Evolutionary conservation across 352 stramenopile species (phyloP), one percentile per base, ranked within the genome.

Genomic region (Globisporangium canariense): DNA sequence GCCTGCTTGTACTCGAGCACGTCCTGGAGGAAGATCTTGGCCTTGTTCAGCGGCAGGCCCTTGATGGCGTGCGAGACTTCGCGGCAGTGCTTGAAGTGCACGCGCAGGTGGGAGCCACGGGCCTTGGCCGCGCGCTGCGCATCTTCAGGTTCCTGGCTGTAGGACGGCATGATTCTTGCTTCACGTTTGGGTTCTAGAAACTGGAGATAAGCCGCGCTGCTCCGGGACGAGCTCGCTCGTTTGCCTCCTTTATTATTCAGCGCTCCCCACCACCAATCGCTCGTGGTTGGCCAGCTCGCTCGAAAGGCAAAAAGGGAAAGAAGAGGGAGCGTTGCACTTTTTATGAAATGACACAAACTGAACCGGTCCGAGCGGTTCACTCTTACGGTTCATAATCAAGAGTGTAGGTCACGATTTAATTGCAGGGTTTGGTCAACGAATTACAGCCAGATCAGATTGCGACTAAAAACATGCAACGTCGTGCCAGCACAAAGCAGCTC

Each of bases 61-160:
- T 99, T 98, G 87, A 99, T 99, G 68, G 94, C 89, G 76, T 98
- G 91, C 69, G 85, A 93, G 53, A 99, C 98, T 78, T 99, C 97
- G 72, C 97, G 93, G 81, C 97, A 99, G 91, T 99, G 97, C 94
- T 99, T 99, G 91, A 98, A 99, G 88, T 99, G 98, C 74, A 99
- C 95, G 73, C 97, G 93, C 47, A 99, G 87, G 86, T 99, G 93
- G 67, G 93, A 98, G 71, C 96, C 97, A 61, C 97, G 90, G 41
- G 96, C 90, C 89, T 99, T 99, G 69, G 86, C 86, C 60, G 86
- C 84, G 69, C 84, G 83, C 78, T 92, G 84, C 51, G 78, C 83
- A 69, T 96, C 86, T 89, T 96, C 88, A 68, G 88, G 88, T 89
- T 94, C 85, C 83, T 94, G 85, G 81, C 84, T 94, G 85, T 96